A percentile compares a stretch with the other conserved stretches of the same genome.
These are phyloP conservation scores for Fusarium falciforme DNA, from an alignment of 2,329 filamentous ascomycete species.

Conservation along the genomic window DNA sequence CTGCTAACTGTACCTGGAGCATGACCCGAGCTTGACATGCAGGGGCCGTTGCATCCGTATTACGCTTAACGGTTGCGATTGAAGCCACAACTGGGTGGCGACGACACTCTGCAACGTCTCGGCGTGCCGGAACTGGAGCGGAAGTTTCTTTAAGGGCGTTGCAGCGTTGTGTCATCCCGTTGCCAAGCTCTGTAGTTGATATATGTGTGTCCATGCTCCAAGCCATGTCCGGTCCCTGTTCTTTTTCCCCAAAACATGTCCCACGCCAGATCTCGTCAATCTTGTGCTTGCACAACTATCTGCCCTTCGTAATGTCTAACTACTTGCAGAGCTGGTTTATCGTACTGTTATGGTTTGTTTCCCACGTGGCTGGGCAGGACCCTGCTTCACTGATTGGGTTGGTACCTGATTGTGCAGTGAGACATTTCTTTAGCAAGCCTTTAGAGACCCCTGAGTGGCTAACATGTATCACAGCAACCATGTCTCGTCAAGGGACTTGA, in stretches of 20 bases:
- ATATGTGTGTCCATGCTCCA: not conserved
- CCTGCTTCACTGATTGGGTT: not conserved
- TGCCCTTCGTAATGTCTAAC: not conserved
- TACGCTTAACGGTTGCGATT: not conserved
- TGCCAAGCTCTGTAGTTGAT: not conserved
- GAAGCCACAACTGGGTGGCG: not conserved
- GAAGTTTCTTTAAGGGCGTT: not conserved
- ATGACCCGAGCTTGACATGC: not conserved
- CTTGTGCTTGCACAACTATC: not conserved
- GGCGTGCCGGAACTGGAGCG: not conserved
- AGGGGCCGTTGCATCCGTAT: not conserved
- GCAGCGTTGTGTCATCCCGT: not conserved
- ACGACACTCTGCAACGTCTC: not conserved
- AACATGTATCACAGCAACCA: not conserved
- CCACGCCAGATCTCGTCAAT: not conserved
- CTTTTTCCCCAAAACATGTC: not conserved
- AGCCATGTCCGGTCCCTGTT: not conserved
- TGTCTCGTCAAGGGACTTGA: not conserved
- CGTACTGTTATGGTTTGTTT: not conserved
- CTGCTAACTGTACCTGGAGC: not conserved
- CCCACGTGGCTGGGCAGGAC: not conserved
- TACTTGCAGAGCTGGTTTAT: not conserved
- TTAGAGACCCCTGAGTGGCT: not conserved
- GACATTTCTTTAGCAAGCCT: not conserved
- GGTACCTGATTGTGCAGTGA: not conserved